Conservation (phyloP, 805 yeast genomes). For the Zygosaccharomyces siamensis region DNA sequence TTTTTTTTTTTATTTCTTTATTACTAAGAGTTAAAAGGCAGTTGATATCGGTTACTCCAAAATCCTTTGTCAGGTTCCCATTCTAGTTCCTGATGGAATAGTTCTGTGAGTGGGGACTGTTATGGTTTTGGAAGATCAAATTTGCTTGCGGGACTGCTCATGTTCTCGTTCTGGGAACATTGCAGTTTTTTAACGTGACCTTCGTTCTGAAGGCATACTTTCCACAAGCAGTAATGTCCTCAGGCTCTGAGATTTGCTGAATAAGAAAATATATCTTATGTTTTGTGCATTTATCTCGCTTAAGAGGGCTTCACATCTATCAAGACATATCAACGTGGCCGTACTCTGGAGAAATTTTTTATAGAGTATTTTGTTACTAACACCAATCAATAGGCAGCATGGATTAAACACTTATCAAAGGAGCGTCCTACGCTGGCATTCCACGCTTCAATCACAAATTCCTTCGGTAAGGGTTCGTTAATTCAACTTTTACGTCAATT, state of each 20-base stretch:
- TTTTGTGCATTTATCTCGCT: slow-evolving; percentile 52
- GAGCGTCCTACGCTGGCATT: slow-evolving; percentile 93
- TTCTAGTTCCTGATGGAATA: slow-evolving; percentile 26
- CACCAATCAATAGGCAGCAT: slow-evolving; percentile 71
- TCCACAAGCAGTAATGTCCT: slow-evolving; percentile 48
- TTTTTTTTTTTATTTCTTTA: too few species aligned
- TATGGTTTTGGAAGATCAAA: slow-evolving; percentile 94
- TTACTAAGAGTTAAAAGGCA: slow-evolving; percentile 1
- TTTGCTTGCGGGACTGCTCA: slow-evolving; percentile 46
- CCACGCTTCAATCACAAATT: slow-evolving; percentile 95
- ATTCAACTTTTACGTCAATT: slow-evolving; percentile 92
- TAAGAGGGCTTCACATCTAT: slow-evolving; percentile 76
- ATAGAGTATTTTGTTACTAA: slow-evolving; percentile 15
- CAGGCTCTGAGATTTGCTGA: slow-evolving; percentile 69
- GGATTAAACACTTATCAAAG: slow-evolving; percentile 94
- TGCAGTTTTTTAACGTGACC: slow-evolving; percentile 36
- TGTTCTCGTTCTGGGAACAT: slow-evolving; percentile 34
- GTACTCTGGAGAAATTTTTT: not conserved
- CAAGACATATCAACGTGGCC: not conserved
- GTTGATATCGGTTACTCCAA: slow-evolving; percentile 46
- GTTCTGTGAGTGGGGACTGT: slow-evolving; percentile 73
- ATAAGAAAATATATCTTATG: not conserved
- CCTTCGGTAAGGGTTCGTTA: slow-evolving; percentile 95
- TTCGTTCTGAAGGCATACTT: slow-evolving; percentile 43
- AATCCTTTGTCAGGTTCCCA: slow-evolving; percentile 78